These are phyloP conservation scores for Neopestalotiopsis sp. DNA, from an alignment of 2,329 filamentous ascomycete genomes.

Conservation along the genomic window DNA sequence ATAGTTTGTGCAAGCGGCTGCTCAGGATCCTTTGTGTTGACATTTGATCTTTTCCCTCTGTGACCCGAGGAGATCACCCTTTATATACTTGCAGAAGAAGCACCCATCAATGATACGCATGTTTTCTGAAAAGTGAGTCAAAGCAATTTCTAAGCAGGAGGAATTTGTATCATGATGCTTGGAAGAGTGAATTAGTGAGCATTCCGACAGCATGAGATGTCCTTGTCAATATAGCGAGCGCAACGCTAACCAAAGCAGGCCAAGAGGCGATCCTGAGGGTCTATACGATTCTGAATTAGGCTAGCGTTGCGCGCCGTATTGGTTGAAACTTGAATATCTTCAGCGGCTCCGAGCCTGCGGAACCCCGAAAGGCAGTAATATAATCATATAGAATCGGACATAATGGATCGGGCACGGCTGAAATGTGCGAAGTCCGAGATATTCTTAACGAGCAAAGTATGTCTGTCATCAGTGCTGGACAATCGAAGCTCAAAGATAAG, in stretches of 20 bases:
- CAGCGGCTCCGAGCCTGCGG: background rate
- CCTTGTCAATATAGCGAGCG: background rate
- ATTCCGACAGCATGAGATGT: background rate
- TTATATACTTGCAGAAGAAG: background rate
- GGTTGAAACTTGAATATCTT: background rate
- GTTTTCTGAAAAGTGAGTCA: background rate
- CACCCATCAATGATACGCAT: background rate
- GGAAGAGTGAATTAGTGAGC: background rate
- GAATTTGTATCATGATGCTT: background rate
- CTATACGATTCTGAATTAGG: background rate
- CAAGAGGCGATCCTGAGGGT: background rate
- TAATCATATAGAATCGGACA: background rate
- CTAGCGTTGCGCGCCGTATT: background rate
- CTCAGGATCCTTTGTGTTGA: background rate
- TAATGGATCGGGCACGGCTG: background rate
- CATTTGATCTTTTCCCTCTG: background rate
- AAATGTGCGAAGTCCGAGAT: background rate
- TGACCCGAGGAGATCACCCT: background rate
- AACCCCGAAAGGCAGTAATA: background rate
- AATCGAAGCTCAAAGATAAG: background rate
- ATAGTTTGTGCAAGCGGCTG: background rate
- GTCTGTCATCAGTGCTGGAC: too few species aligned
- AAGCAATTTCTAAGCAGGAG: background rate
- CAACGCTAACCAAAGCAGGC: constrained; percentile 12
- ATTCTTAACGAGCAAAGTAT: too few species aligned